Conservation (phyloP, 306 rosid species). For the Castanospermum australe region DNA sequence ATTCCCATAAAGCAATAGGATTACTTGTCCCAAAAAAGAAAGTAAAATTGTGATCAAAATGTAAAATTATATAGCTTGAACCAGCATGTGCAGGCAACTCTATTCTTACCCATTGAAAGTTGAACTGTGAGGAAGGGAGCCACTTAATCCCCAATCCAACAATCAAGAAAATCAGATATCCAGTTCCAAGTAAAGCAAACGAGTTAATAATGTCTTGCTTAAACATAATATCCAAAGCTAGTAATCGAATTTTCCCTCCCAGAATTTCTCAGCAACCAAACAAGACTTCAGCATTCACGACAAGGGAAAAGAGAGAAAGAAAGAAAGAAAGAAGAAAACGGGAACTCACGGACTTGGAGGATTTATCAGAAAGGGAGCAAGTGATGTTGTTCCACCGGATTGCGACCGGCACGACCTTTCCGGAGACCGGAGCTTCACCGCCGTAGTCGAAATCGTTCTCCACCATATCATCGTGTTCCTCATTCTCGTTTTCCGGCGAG, state of each 20-base stretch:
- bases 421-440: constrained; percentile 27
- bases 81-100: constrained; percentile 5
- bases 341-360: constrained; percentile 60
- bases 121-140: neutral
- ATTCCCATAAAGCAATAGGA: neutral
- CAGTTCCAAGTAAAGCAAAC: neutral
- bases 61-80: neutral
- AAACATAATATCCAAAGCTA: neutral
- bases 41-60: neutral
- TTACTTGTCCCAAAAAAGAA: too few relatives aligned
- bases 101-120: neutral
- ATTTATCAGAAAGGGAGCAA: constrained; percentile 69
- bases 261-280: constrained; percentile 15
- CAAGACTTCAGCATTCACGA: neutral
- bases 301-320: too few relatives aligned
- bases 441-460: constrained; percentile 26
- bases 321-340: neutral
- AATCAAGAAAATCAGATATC: neutral
- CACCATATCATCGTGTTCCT: constrained; percentile 26
- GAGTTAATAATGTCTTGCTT: neutral
- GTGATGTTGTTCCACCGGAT: constrained; percentile 78
- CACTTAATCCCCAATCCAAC: neutral
- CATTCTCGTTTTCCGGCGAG: constrained; percentile 44
- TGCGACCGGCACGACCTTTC: constrained; percentile 63
- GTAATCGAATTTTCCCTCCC: neutral